Evolutionary conservation across 345 rosid species (phyloP).

Genomic region (Citrus inodora): DNA sequence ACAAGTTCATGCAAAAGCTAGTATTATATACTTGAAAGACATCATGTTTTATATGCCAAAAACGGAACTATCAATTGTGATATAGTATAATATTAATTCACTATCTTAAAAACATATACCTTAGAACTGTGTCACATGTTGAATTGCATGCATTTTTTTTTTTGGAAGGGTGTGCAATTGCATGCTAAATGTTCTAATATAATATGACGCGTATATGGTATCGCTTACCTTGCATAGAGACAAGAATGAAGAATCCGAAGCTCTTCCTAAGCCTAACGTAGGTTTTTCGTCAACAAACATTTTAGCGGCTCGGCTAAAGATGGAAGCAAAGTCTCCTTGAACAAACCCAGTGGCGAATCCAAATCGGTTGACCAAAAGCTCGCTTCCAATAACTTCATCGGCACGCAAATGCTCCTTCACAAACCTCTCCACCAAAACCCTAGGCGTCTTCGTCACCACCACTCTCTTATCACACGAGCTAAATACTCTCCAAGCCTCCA

Average conservation of each 20-base stretch:
- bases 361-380: conserved; percentile 55
- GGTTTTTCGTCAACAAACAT: conserved; percentile 54
- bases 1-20: background rate
- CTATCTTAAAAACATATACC: no score
- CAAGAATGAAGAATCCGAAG: conserved; percentile 36
- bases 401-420: conserved; percentile 73
- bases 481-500: conserved; percentile 72
- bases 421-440: conserved; percentile 78
- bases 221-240: conserved; percentile 62
- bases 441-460: conserved; percentile 69
- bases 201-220: no score
- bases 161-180: no score
- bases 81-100: no score
- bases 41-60: background rate
- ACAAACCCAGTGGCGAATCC: conserved; percentile 69
- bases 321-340: conserved; percentile 16
- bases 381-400: conserved; percentile 72
- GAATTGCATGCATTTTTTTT: no score
- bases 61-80: background rate
- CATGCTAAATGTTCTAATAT: no score
- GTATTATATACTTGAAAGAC: background rate
- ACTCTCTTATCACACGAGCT: conserved; percentile 53
- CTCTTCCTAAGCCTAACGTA: conserved; percentile 46
- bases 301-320: conserved; percentile 33
- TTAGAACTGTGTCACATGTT: no score